Percentiles rank a stretch among this genome's conserved stretches.
phyloP scores from a whole-genome alignment of 441 rosid species.

The Gossypium laxum region DNA sequence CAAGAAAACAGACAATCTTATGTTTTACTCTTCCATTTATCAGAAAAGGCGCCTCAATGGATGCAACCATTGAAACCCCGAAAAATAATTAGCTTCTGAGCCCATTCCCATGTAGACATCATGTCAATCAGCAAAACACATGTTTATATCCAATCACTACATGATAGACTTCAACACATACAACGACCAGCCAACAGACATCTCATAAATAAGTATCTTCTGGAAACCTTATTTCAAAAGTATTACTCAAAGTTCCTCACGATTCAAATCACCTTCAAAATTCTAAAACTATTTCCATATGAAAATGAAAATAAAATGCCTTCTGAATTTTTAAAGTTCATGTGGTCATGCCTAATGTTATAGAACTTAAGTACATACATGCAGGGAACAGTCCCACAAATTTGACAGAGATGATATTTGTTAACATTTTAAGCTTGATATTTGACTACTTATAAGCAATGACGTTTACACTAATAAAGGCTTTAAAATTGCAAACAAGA shows the following conservation, averaged over 20 bases:
- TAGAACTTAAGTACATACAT: background rate
- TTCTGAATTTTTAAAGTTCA: background rate
- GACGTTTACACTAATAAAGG: background rate
- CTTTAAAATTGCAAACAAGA: background rate
- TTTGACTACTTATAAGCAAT: background rate
- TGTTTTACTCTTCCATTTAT: background rate
- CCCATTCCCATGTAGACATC: background rate
- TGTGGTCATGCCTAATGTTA: background rate
- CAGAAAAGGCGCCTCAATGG: background rate
- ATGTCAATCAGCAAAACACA: background rate
- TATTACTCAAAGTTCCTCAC: background rate
- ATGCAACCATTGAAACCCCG: background rate
- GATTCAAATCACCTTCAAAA: background rate
- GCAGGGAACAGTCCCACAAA: constrained; percentile 1
- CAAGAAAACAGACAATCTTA: background rate
- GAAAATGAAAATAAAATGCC: background rate
- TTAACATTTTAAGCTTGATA: background rate
- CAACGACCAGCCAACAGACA: background rate
- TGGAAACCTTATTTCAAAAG: background rate
- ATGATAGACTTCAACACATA: background rate
- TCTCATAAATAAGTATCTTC: background rate
- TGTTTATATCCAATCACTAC: background rate
- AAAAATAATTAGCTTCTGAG: background rate
- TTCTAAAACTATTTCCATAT: background rate
- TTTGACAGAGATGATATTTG: background rate